Conservation (phyloP, 2,329 filamentous ascomycete genomes). For the Neonectria coccinea region DNA sequence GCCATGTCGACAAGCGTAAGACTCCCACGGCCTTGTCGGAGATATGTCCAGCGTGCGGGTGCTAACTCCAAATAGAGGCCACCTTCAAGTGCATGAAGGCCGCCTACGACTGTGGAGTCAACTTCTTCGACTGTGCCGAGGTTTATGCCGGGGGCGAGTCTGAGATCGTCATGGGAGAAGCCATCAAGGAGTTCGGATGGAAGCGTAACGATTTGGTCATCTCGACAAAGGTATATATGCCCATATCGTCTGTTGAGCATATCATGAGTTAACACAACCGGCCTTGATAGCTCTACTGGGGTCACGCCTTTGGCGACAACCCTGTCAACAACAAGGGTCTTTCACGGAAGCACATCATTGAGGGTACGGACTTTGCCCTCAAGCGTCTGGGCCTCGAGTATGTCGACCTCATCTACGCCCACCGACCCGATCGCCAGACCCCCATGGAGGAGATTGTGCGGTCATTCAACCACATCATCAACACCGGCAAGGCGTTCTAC, state of each 20-base stretch:
- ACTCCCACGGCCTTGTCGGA: neutral
- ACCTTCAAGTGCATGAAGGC: conserved; percentile 71
- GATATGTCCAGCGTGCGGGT: neutral
- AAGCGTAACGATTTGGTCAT: conserved; percentile 71
- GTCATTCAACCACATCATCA: conserved; percentile 77
- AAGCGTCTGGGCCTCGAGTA: conserved; percentile 68
- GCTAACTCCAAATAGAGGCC: conserved; percentile 47
- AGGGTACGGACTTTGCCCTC: conserved; percentile 71
- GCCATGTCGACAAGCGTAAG: conserved; percentile 75
- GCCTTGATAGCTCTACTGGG: conserved; percentile 72
- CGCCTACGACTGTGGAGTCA: conserved; percentile 70
- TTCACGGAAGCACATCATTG: conserved; percentile 76
- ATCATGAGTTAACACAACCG: conserved; percentile 4
- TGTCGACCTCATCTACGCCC: conserved; percentile 77
- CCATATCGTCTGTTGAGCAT: neutral
- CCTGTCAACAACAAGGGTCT: conserved; percentile 75
- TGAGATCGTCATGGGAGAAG: conserved; percentile 72
- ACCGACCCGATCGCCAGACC: conserved; percentile 74
- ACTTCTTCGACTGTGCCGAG: conserved; percentile 73
- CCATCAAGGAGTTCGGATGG: conserved; percentile 70
- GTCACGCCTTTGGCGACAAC: conserved; percentile 68
- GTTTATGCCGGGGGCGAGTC: conserved; percentile 69
- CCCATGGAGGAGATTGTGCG: conserved; percentile 79
- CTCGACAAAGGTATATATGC: conserved; percentile 64
- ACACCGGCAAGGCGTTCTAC: conserved; percentile 75